Evolutionary conservation across 345 rosid species (phyloP).

Genomic region (Zanthoxylum bungeanum): DNA sequence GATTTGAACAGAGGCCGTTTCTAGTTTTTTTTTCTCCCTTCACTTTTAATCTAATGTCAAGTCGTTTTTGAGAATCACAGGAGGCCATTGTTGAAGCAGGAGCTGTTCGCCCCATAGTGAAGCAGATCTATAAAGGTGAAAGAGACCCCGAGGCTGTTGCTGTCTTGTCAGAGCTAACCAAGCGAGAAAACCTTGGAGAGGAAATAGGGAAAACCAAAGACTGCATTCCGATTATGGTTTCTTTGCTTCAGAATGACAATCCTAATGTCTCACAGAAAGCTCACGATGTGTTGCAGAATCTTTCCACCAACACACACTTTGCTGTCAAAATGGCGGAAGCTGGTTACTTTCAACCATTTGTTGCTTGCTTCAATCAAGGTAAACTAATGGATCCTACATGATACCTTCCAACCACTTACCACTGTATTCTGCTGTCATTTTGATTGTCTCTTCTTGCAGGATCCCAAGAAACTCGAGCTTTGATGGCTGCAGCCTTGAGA

Average conservation of each 20-base stretch:
- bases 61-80: conserved; percentile 28
- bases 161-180: conserved; percentile 40
- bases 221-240: conserved; percentile 47
- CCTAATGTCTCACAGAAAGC: conserved; percentile 31
- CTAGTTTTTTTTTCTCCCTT: neutral
- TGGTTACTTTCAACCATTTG: conserved; percentile 35
- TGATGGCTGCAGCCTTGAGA: conserved; percentile 41
- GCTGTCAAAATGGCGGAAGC: conserved; percentile 47
- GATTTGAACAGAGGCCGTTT: neutral
- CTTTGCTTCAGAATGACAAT: conserved; percentile 27
- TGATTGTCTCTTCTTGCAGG: conserved; percentile 16
- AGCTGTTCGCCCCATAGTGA: conserved; percentile 33
- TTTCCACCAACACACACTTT: conserved; percentile 45
- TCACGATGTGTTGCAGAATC: conserved; percentile 32
- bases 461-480: conserved; percentile 39
- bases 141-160: conserved; percentile 24
- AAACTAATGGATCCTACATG: neutral
- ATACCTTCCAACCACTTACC: neutral
- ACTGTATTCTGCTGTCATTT: neutral
- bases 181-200: conserved; percentile 29
- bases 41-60: neutral
- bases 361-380: conserved; percentile 47
- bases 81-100: conserved; percentile 38
- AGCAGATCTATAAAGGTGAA: conserved; percentile 36
- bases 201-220: conserved; percentile 39